These are phyloP conservation scores for Mycogone perniciosa DNA, from an alignment of 2,329 filamentous ascomycete genomes.

Conservation along the genomic window DNA sequence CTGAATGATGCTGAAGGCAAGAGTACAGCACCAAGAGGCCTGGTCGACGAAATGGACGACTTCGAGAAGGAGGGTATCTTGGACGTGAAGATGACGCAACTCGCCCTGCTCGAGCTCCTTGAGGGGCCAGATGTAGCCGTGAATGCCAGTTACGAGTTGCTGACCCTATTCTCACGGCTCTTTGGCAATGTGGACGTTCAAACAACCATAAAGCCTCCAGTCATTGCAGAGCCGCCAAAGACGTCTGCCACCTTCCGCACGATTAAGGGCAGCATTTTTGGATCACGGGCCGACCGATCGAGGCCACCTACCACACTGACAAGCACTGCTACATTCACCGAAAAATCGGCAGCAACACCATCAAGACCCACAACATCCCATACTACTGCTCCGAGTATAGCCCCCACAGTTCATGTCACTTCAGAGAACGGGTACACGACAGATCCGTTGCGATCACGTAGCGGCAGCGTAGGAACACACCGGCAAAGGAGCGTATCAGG, in stretches of 20 bases:
- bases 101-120: slow-evolving; percentile 73
- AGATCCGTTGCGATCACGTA: slow-evolving; percentile 26
- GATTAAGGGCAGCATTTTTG: slow-evolving; percentile 71
- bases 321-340: slow-evolving; percentile 29
- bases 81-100: slow-evolving; percentile 94
- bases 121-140: slow-evolving; percentile 82
- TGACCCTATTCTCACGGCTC: slow-evolving; percentile 73
- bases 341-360: slow-evolving; percentile 29
- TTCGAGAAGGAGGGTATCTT: slow-evolving; percentile 80
- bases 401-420: slow-evolving; percentile 73
- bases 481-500: slow-evolving; percentile 40
- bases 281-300: slow-evolving; percentile 45
- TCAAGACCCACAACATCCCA: slow-evolving; percentile 35
- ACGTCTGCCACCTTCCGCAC: slow-evolving; percentile 67
- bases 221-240: slow-evolving; percentile 53
- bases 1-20: slow-evolving; percentile 49
- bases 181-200: slow-evolving; percentile 55
- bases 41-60: slow-evolving; percentile 74
- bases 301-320: slow-evolving; percentile 37
- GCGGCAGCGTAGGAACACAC: slow-evolving; percentile 27
- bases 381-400: slow-evolving; percentile 37
- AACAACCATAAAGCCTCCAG: slow-evolving; percentile 35
- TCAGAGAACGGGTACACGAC: slow-evolving; percentile 48
- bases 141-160: slow-evolving; percentile 78
- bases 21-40: slow-evolving; percentile 31